Evolutionary conservation across 2,329 filamentous ascomycete species (phyloP).

Genomic region (Phyllosticta citribraziliensis): DNA sequence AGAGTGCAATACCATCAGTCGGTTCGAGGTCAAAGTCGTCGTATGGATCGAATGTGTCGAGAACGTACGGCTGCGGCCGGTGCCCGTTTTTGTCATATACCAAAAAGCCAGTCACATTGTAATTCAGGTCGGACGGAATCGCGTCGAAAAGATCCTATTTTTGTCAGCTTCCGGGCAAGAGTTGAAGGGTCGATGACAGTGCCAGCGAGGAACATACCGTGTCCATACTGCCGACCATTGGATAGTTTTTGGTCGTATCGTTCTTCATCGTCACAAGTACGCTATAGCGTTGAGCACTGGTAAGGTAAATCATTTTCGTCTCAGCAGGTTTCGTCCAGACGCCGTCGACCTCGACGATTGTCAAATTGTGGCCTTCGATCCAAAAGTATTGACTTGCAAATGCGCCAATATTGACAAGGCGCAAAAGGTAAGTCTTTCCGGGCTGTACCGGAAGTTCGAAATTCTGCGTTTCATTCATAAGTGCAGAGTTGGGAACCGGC

Average conservation of each 20-base stretch:
- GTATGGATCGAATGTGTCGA: not conserved
- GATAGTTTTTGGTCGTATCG: conserved; percentile 46
- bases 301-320: conserved; percentile 44
- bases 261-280: conserved; percentile 48
- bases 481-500: conserved; percentile 55
- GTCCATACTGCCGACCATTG: conserved; percentile 46
- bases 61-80: not conserved
- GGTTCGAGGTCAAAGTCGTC: not conserved
- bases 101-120: not conserved
- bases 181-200: not conserved
- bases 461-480: conserved; percentile 61
- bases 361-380: conserved; percentile 19
- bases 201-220: conserved; percentile 10
- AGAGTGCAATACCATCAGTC: not conserved
- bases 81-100: not conserved
- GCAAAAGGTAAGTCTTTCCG: conserved; percentile 60
- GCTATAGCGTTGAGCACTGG: conserved; percentile 61
- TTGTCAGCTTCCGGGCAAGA: conserved; percentile 29
- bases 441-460: conserved; percentile 50
- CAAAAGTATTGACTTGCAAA: conserved; percentile 43
- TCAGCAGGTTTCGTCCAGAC: conserved; percentile 18
- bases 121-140: not conserved
- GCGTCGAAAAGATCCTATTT: not conserved
- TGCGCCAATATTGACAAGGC: conserved; percentile 59
- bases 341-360: conserved; percentile 9